phyloP scores from a whole-genome alignment of 1,284 basidiomycete species.

The Mycena sp. region DNA sequence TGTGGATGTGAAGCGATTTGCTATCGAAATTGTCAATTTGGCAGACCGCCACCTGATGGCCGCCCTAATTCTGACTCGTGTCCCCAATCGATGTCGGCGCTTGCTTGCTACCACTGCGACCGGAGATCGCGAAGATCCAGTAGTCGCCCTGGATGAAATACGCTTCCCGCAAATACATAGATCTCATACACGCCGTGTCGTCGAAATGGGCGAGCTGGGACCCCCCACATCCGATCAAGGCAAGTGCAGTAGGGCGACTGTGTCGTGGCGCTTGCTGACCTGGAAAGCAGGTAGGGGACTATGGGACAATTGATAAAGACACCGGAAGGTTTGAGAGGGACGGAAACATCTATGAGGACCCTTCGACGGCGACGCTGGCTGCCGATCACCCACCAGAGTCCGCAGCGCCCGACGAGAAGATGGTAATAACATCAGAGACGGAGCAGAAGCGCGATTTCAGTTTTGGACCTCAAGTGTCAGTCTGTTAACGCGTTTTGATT shows the following conservation, averaged over 20 bases:
- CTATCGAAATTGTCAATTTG: no score
- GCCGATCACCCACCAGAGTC: slow-evolving; percentile 13
- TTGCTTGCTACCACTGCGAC: no score
- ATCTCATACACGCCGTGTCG: slow-evolving; percentile 25
- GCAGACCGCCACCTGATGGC: no score
- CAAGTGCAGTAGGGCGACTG: slow-evolving; percentile 9
- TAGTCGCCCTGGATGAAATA: no score
- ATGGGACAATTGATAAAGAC: slow-evolving; percentile 28
- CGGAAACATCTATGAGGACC: slow-evolving; percentile 32
- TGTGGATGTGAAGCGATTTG: no score
- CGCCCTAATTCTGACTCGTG: no score
- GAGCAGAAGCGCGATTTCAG: slow-evolving; percentile 10
- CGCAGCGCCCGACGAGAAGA: slow-evolving; percentile 4
- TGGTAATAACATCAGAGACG: slow-evolving; percentile 19
- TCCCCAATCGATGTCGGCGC: no score
- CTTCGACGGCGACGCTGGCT: background rate
- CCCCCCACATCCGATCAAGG: slow-evolving; percentile 30
- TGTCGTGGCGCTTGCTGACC: background rate
- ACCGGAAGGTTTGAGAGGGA: slow-evolving; percentile 32
- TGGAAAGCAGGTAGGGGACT: slow-evolving; percentile 32
- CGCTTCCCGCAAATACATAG: slow-evolving; percentile 31
- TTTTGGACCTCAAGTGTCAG: slow-evolving; percentile 9
- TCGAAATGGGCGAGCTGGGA: slow-evolving; percentile 36
- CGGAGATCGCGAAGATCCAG: no score
- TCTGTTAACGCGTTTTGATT: background rate